These are phyloP conservation scores for Hyaloperonospora arabidopsidis DNA, from an alignment of 352 stramenopile species.

Conservation along the genomic window DNA sequence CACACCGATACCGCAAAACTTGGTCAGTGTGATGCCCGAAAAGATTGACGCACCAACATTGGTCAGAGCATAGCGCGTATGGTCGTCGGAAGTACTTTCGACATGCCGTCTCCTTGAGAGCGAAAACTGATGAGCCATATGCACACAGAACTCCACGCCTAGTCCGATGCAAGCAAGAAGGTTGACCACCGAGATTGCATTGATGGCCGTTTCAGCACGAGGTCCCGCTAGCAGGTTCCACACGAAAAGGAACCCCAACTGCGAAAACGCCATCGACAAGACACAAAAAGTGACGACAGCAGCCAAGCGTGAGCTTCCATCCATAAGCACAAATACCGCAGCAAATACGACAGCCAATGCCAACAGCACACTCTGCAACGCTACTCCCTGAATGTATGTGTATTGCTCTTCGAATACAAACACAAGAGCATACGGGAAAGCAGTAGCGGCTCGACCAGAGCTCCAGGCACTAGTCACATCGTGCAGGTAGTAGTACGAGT, in stretches of 20 bases:
- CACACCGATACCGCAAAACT: slow-evolving; percentile 86
- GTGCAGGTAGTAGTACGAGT: slow-evolving; percentile 86
- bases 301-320: slow-evolving; percentile 54
- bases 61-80: slow-evolving; percentile 63
- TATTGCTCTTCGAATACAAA: slow-evolving; percentile 92
- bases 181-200: slow-evolving; percentile 87
- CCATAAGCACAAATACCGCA: slow-evolving; percentile 70
- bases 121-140: slow-evolving; percentile 81
- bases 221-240: slow-evolving; percentile 54
- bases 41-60: slow-evolving; percentile 78
- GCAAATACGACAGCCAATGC: slow-evolving; percentile 75
- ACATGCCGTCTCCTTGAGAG: slow-evolving; percentile 44
- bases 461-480: slow-evolving; percentile 41
- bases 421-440: slow-evolving; percentile 86
- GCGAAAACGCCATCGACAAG: slow-evolving; percentile 66
- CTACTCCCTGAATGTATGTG: slow-evolving; percentile 85
- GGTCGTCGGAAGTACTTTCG: slow-evolving; percentile 47
- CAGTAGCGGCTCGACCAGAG: slow-evolving; percentile 17
- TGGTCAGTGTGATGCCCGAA: slow-evolving; percentile 89
- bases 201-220: slow-evolving; percentile 65
- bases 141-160: slow-evolving; percentile 86
- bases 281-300: slow-evolving; percentile 69
- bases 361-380: slow-evolving; percentile 77
- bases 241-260: slow-evolving; percentile 74
- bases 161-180: slow-evolving; percentile 81